Base-by-base conservation (phyloP, 768 basidiomycete genomes). In the Hygrocybe punicea region DNA sequence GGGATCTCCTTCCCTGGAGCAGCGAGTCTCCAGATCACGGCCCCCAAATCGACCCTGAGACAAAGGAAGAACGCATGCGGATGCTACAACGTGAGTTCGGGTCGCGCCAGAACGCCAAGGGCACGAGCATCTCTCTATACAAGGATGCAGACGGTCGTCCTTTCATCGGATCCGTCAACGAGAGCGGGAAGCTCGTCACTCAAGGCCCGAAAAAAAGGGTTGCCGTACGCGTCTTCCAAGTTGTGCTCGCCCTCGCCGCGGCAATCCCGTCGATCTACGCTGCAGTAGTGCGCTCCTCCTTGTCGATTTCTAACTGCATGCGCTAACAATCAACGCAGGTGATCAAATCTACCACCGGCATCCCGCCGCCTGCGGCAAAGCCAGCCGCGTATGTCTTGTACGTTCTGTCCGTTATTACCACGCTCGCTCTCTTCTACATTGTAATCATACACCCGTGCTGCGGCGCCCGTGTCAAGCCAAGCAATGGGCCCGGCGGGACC, bases 41-140 rank as follows among this genome's bases (percentile, higher is more conserved):
- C 17, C 67, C 70, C 0, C 68, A 71, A 1, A 62, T 86, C 4
- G 77, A 82, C 55, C 68, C 78, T 1, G 68, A 75, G n/a, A 71
- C 82, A 29, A 88, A 86, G 66, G 83, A 84, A 67, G 86, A 87
- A 62, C 78, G 86, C 16, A 76, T 87, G 62, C 80, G 84, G 6
- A 87, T 87, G 85, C 76, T 89, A 9, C 83, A 87, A 65, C 78
- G 78, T 16, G 85, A 87, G 59, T 89, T 88, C 65, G 81, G 81
- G 3, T 59, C 65, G 19, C 63, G 75, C 60, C 55, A 63, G 25
- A 63, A 72, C 58, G 61, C 66, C 56, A 57, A 67, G 58, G 45
- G 55, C 17, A 56, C 59, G 25, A 53, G 11, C 17, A 5, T 23
- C 4, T 13, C 29, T 7, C 9, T 58, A 23, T 65, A 64, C 23